phyloP scores from a whole-genome alignment of 768 basidiomycete species.

The Kwoniella shandongensis region DNA sequence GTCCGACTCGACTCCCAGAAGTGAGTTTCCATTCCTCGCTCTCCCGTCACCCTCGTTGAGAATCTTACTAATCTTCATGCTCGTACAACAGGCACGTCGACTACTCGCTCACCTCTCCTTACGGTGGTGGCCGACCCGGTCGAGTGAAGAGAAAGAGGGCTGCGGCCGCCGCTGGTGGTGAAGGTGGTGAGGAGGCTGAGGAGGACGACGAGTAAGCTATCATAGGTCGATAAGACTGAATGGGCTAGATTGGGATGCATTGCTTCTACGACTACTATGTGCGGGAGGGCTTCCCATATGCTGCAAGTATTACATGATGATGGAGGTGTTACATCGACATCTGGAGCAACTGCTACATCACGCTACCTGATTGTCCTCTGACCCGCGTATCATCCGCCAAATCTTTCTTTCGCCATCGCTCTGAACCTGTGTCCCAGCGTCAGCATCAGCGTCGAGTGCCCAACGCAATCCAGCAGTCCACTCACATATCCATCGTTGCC shows the following conservation, averaged over 20 bases:
- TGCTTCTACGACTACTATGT: constrained; percentile 15
- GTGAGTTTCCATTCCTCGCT: constrained; percentile 46
- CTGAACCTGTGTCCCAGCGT: constrained; percentile 58
- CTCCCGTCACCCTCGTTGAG: neutral
- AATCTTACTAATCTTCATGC: constrained; percentile 1
- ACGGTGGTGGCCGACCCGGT: constrained; percentile 80
- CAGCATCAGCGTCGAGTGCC: neutral
- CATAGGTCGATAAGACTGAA: constrained; percentile 1
- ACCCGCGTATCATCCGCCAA: constrained; percentile 53
- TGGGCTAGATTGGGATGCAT: constrained; percentile 19
- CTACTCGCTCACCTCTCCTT: constrained; percentile 94
- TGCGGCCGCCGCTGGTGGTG: constrained; percentile 85
- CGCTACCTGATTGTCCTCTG: neutral
- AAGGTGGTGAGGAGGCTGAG: constrained; percentile 83
- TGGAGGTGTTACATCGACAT: no score
- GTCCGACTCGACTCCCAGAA: constrained; percentile 99
- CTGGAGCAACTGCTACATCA: no score
- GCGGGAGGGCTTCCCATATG: no score
- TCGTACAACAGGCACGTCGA: constrained; percentile 71
- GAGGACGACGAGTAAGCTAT: constrained; percentile 65
- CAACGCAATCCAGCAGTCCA: neutral
- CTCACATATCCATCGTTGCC: constrained; percentile 90
- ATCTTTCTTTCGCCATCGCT: constrained; percentile 81
- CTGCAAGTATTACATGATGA: no score
- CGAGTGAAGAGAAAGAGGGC: constrained; percentile 99